Base-by-base conservation (phyloP, 2,329 filamentous ascomycete species). In the Diplodia corticola region DNA sequence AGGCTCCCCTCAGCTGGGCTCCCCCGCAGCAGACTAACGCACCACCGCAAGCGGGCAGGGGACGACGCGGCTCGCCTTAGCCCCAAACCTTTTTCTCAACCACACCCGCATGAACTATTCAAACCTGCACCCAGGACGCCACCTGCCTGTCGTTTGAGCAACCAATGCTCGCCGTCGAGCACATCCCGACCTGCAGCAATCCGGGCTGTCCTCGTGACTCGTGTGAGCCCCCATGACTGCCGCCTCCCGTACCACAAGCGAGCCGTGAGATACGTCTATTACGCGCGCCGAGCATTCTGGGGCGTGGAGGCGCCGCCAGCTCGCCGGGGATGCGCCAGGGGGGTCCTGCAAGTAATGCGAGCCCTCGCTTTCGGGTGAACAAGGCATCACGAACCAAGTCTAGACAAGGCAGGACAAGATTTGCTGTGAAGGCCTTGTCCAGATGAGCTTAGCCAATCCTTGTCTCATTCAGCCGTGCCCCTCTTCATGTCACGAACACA, bases 31-130 rank as follows among this genome's bases (percentile, higher is more conserved):
- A 54, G 5, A 35, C 28, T 30, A 54, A 33, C 30, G 28, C 51
- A 54, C 7, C 20, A 20, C 54, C 30, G 54, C 54, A 57, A 57
- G 35, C 54, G 53, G 53, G 35, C 35, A 57, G 50, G 50, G 28
- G 50, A 12, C 15, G 26, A n/a, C 6, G 50, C 26, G 53, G 20
- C 53, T 48, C 40, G 24, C 55, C 40, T 48, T 60, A 60, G 55
- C 37, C 17, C 55, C 37, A 57, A 57, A 40, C 54, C 35, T 57
- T 28, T 20, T 57, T 48, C 33, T 55, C 53, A 20, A 33, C 53
- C 30, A 24, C n/a, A 33, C 37, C 24, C 28, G 17, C 37, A 7
- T 40, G 24, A 30, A 26, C 35, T n/a, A 17, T 48, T 48, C 55
- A 30, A 22, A 24, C 35, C 22, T 37, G 4, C 22, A 20, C 35